Base-by-base conservation (phyloP, 768 basidiomycete species). In the Tricholoma bakamatsutake region DNA sequence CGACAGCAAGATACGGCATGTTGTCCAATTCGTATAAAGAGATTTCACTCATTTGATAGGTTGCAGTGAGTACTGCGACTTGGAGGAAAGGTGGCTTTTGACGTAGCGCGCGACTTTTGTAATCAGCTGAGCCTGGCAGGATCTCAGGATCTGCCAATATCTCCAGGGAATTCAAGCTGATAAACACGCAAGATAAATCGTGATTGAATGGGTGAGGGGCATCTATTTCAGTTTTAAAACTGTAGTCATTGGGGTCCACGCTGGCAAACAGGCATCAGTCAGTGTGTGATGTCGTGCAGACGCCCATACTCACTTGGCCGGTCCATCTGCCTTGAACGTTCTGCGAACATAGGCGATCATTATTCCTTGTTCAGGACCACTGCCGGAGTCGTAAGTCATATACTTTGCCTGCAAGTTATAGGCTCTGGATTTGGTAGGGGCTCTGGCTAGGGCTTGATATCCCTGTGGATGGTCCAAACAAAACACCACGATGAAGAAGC, bases 361-460 rank as follows among this genome's bases (percentile, higher is more conserved):
- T 39, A 88, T 80, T 6, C 82, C 84, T 17, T 62, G 70, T 62
- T 59, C 64, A 10, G 46, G 46, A 9, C 46, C 46, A 48, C n/a
- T 31, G n/a, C 46, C 46, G 49, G 57, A 77, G 59, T 63, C 67
- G 63, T 75, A 68, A 18, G 70, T 71, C 75, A 83, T 77, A 59
- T 85, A 87, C 62, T 80, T 82, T 24, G 83, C 87, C 59, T 80
- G 76, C 3, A 89, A 58, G 49, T 78, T 71, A 61, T 79, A 85
- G 0, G 81, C 83, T 64, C 81, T 84, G 34, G 69, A 69, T 46
- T 68, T 68, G 3, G 80, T 81, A 0, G 73, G 72, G 30, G 78
- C 65, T 37, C 80, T 76, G 1, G 82, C 81, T 58, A 87, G 58
- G 1, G 79, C 66, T 11, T 68, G 75, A 52, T 62, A 74, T 50